Evolutionary conservation across 2,329 filamentous ascomycete genomes (phyloP).

Genomic region (Xylaria sp.): DNA sequence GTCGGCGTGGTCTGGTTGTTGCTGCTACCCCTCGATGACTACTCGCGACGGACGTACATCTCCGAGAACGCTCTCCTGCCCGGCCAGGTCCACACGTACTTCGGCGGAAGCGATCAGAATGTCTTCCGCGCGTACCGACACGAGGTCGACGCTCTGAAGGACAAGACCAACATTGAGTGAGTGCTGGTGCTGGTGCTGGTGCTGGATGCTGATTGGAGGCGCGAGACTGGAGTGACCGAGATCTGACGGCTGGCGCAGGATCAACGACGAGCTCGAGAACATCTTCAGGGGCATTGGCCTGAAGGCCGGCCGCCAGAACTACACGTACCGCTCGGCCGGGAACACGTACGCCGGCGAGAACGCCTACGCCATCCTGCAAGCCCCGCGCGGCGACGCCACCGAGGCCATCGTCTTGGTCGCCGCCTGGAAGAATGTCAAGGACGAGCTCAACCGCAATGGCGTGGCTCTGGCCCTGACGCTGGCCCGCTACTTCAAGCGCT

Average conservation of each 20-base stretch:
- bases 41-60: conserved; percentile 93
- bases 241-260: conserved; percentile 54
- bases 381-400: conserved; percentile 93
- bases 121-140: conserved; percentile 90
- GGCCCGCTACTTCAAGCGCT: conserved; percentile 94
- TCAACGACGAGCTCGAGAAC: conserved; percentile 77
- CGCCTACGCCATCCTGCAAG: conserved; percentile 91
- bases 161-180: conserved; percentile 65
- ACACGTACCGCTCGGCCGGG: conserved; percentile 84
- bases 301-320: conserved; percentile 89
- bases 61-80: conserved; percentile 97
- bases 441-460: conserved; percentile 84
- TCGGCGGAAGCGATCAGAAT: conserved; percentile 94
- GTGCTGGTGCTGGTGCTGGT: conserved; percentile 37
- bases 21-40: conserved; percentile 87
- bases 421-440: conserved; percentile 85
- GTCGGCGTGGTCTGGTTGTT: conserved; percentile 91
- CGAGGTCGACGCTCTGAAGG: conserved; percentile 75
- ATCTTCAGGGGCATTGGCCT: conserved; percentile 83
- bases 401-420: conserved; percentile 95
- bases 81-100: conserved; percentile 97
- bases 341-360: conserved; percentile 83
- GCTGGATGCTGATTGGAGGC: not conserved
- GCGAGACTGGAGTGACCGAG: not conserved
- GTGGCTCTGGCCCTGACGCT: conserved; percentile 87